Base-by-base conservation (phyloP, 306 rosid species). In the Cucumis cinereus region DNA sequence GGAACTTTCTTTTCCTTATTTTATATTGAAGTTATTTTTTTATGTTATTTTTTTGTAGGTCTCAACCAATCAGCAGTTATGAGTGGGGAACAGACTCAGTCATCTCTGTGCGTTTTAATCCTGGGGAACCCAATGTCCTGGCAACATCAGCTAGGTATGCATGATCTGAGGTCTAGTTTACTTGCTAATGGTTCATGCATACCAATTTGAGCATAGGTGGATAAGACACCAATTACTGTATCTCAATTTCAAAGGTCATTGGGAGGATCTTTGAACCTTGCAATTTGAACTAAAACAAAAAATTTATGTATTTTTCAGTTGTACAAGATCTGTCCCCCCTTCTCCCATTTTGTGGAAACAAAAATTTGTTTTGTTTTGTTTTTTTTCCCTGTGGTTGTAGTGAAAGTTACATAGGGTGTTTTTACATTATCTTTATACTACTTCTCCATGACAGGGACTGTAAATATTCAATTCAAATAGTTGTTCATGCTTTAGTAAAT, bases 61-160 rank as follows among this genome's bases (percentile, higher is more conserved):
- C 97, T 83, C 89, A 81, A 73, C 98, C 98, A 5, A 81, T 88
- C 71, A 88, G 75, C 77, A 92, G 85, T 80, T 92, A 86, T 78
- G 84, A 86, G 77, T 89, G 95, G 97, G 99, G 93, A 77, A 71
- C 90, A 8, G 92, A 89, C 81, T 83, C 96, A 2, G 90, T 85
- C 45, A 83, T 92, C 75, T 90, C 96, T 68, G 92, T 89, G 10
- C 89, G 90, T 57, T 94, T 92, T 85, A 92, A 86, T 85, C 96
- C 99, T 55, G 99, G 90, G 79, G 77, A 92, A 77, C 88, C 95
- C 73, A 85, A 90, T 78, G 78, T 92, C 22, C 82, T 92, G 77
- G 97, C 92, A 78, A 79, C 96, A n/a, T 85, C 96, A 35, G 89
- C 91, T 57, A 89, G 87, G 99, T 94, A 89, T 68, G 85, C 43